Evolutionary conservation across 495 filamentous ascomycete species (phyloP).

Genomic region (Corynascus novoguineensis): DNA sequence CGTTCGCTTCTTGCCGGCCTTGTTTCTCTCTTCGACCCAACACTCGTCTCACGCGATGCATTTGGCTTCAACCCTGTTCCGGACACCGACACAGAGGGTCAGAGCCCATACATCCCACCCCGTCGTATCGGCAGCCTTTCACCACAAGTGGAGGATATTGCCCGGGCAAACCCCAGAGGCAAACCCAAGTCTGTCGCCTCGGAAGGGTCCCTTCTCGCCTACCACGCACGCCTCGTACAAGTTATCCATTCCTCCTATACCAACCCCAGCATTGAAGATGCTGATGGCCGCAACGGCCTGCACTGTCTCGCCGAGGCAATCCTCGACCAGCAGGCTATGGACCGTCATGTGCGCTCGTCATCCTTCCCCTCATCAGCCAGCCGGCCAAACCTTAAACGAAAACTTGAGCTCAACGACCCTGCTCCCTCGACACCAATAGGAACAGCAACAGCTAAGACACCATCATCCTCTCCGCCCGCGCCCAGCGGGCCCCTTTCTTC

Average conservation of each 20-base stretch:
- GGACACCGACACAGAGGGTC: not conserved
- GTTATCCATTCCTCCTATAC: constrained; percentile 30
- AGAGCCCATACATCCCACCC: constrained; percentile 16
- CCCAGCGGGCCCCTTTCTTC: not conserved
- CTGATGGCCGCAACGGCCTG: constrained; percentile 43
- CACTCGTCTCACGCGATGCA: constrained; percentile 26
- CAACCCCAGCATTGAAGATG: constrained; percentile 34
- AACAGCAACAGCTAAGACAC: no score
- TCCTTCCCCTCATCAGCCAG: not conserved
- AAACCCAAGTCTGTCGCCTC: not conserved
- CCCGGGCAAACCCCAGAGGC: not conserved
- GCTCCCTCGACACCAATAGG: no score
- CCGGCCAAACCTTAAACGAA: constrained; percentile 18
- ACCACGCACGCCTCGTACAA: constrained; percentile 33
- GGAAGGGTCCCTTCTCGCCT: constrained; percentile 22
- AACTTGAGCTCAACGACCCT: constrained; percentile 14
- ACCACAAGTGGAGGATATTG: not conserved
- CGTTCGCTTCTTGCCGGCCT: constrained; percentile 10
- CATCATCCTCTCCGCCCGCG: not conserved
- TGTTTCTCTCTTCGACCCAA: constrained; percentile 13
- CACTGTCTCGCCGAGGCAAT: constrained; percentile 46
- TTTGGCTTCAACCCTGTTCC: constrained; percentile 30
- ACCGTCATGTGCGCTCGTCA: constrained; percentile 13
- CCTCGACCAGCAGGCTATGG: constrained; percentile 27
- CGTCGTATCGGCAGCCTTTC: constrained; percentile 9